These are phyloP conservation scores for Xylariaceae sp. DNA, from an alignment of 2,329 filamentous ascomycete species.

Conservation along the genomic window DNA sequence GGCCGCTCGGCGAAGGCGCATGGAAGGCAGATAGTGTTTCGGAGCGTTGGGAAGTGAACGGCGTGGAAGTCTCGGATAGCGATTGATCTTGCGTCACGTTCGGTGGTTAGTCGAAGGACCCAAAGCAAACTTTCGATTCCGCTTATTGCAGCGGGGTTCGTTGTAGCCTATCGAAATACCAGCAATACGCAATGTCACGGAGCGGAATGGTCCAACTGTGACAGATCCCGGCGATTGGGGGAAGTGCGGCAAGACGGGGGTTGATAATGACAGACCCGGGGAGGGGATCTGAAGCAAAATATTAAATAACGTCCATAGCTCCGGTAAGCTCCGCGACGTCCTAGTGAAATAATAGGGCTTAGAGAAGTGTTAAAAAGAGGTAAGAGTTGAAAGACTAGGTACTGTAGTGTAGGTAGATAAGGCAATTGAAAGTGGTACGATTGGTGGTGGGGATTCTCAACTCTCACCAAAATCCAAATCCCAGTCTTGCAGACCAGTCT, in stretches of 20 bases:
- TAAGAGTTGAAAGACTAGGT: background rate
- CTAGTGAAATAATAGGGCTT: conserved; percentile 1
- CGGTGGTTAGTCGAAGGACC: background rate
- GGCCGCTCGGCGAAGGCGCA: conserved; percentile 79
- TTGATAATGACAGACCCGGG: conserved; percentile 4
- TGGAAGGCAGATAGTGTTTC: conserved; percentile 43
- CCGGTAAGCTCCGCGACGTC: conserved; percentile 7
- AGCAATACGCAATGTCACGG: conserved; percentile 3
- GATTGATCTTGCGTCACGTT: background rate
- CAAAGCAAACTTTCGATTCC: background rate
- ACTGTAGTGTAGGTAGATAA: background rate
- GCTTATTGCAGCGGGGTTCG: background rate
- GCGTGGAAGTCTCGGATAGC: conserved; percentile 2
- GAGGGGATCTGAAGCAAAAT: conserved; percentile 14
- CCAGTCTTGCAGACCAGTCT: background rate
- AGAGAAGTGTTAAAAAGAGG: background rate
- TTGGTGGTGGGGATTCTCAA: conserved; percentile 17
- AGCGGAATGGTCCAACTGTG: background rate
- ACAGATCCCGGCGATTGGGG: background rate
- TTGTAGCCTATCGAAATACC: too few species aligned
- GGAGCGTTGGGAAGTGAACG: conserved; percentile 10
- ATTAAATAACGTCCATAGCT: conserved; percentile 23
- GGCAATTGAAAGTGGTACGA: conserved; percentile 12
- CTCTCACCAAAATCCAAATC: conserved; percentile 7
- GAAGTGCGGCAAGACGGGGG: conserved; percentile 2